Percentiles rank a stretch among this genome's conserved stretches.
phyloP scores from a whole-genome alignment of 495 filamentous ascomycete species.

The Penicillium canescens region DNA sequence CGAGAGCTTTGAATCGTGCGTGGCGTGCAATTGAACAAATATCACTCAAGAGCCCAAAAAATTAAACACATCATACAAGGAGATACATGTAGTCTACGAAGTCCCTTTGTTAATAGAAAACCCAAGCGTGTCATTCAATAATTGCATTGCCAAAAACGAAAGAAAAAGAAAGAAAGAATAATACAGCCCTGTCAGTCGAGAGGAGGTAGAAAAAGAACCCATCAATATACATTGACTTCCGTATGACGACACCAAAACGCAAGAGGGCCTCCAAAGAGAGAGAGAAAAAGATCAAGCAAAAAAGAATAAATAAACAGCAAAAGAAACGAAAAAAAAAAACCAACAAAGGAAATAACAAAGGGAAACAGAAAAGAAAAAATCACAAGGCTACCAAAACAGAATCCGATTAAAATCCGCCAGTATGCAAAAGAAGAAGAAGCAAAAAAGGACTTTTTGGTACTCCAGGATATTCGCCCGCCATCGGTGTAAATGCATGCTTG shows the following conservation, averaged over 20 bases:
- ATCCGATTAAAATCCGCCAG: constrained; percentile 15
- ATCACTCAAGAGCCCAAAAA: constrained; percentile 1
- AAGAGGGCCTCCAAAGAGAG: constrained; percentile 17
- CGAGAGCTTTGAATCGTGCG: constrained; percentile 35
- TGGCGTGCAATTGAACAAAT: constrained; percentile 5
- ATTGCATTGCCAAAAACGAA: constrained; percentile 18
- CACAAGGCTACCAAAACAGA: constrained; percentile 1
- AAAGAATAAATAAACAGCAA: constrained; percentile 5
- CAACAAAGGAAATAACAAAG: not conserved
- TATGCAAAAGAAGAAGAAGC: constrained; percentile 17
- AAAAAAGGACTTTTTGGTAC: constrained; percentile 28
- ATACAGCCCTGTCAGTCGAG: constrained; percentile 35
- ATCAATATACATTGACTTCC: constrained; percentile 31
- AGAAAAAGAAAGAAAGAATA: constrained; percentile 22
- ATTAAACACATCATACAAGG: not conserved
- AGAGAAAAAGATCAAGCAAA: constrained; percentile 2
- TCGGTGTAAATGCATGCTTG: constrained; percentile 26
- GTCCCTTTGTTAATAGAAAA: not conserved
- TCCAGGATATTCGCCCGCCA: constrained; percentile 27
- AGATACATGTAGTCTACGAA: too few relatives aligned
- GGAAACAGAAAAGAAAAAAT: not conserved
- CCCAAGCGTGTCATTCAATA: constrained; percentile 5
- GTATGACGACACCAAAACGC: constrained; percentile 20
- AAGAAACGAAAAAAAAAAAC: constrained; percentile 7
- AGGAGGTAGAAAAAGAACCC: constrained; percentile 20